These are phyloP conservation scores for Ceratocystis colombiana DNA, from an alignment of 2,329 filamentous ascomycete species.

Conservation along the genomic window DNA sequence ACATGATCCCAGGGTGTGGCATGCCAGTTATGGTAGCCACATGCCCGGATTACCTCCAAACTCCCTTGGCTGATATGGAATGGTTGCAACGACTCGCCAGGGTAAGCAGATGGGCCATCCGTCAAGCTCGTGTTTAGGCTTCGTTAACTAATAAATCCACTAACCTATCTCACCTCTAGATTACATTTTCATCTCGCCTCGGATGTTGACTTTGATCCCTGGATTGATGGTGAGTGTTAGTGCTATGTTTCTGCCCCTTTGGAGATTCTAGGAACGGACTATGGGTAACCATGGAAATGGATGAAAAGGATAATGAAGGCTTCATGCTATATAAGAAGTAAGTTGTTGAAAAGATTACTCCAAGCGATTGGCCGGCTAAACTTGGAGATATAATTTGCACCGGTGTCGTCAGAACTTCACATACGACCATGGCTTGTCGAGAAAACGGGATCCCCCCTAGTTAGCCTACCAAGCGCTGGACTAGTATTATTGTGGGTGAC, in stretches of 20 bases:
- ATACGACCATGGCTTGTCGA: slow-evolving; percentile 10
- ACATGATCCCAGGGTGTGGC: not conserved
- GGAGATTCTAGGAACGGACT: not conserved
- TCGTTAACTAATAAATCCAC: too few relatives aligned
- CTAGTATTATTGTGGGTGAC: not conserved
- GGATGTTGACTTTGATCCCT: not conserved
- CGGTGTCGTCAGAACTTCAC: not conserved
- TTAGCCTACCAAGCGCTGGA: slow-evolving; percentile 4
- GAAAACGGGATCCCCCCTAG: slow-evolving; percentile 1
- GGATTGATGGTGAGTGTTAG: not conserved
- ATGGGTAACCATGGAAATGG: not conserved
- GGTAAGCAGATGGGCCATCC: too few relatives aligned
- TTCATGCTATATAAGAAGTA: too few relatives aligned
- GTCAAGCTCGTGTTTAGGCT: not conserved
- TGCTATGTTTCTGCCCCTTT: not conserved
- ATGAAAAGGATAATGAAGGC: too few relatives aligned
- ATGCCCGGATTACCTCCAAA: not conserved
- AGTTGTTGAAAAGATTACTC: too few relatives aligned
- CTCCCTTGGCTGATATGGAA: not conserved
- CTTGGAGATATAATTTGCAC: too few relatives aligned
- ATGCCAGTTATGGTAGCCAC: not conserved
- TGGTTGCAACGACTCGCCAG: not conserved
- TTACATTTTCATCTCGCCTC: not conserved
- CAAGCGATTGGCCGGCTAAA: too few relatives aligned
- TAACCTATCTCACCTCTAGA: not conserved